A percentile compares a stretch with the other conserved stretches of the same genome.
These are phyloP conservation scores for Macadamia integrifolia DNA, from an alignment of 164 flowering plant species.

Conservation along the genomic window DNA sequence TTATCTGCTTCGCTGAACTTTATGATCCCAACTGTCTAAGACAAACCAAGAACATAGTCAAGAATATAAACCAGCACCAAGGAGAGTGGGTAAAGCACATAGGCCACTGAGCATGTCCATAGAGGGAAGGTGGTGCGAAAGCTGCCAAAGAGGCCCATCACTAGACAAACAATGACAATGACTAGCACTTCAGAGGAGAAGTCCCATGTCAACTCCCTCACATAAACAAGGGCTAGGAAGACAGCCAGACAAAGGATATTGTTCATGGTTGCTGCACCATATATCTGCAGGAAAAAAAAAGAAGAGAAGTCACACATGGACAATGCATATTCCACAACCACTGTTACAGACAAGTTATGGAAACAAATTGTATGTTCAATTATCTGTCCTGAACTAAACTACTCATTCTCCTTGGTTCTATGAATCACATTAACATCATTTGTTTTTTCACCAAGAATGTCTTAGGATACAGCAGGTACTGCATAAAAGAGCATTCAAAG, in stretches of 20 bases:
- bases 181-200: background rate
- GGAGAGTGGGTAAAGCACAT: background rate
- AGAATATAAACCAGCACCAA: background rate
- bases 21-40: background rate
- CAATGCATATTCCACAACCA: constrained; percentile 2
- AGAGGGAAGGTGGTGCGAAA: background rate
- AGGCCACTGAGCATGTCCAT: background rate
- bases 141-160: background rate
- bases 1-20: too few species aligned
- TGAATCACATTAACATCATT: too few species aligned
- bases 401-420: too few species aligned
- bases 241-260: background rate
- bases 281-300: background rate
- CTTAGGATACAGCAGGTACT: too few species aligned
- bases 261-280: background rate
- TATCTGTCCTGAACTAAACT: too few species aligned
- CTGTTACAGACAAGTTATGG: background rate
- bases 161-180: background rate
- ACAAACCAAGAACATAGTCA: background rate
- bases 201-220: background rate
- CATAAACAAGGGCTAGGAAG: background rate
- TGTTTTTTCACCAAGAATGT: too few species aligned
- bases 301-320: background rate
- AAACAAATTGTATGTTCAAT: too few species aligned
- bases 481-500: too few species aligned